phyloP scores from a whole-genome alignment of 2,329 filamentous ascomycete species.

The Teratosphaeria viscida region DNA sequence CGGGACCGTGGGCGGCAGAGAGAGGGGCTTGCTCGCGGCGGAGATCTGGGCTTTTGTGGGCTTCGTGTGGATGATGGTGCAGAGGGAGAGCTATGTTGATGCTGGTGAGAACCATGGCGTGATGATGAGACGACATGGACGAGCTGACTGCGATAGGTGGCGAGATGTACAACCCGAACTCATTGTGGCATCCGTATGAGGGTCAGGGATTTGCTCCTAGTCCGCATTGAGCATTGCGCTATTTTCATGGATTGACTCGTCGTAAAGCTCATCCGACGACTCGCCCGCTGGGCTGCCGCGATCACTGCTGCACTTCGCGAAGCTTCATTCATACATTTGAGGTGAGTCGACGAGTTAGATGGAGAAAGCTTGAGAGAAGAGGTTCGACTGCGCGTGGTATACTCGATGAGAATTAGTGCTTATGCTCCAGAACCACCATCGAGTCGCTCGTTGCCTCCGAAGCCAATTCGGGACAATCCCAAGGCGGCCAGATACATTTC shows the following conservation, averaged over 20 bases:
- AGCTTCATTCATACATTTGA: too few species aligned
- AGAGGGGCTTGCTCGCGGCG: background rate
- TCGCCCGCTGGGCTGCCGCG: too few species aligned
- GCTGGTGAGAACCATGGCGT: background rate
- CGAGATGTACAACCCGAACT: background rate
- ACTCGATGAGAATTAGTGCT: too few species aligned
- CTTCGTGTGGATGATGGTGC: slow-evolving; percentile 1
- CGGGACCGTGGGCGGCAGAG: background rate
- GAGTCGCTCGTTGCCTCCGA: too few species aligned
- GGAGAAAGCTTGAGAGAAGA: too few species aligned
- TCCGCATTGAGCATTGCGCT: background rate
- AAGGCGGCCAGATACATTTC: too few species aligned
- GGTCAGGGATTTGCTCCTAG: background rate
- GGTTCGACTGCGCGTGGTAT: too few species aligned
- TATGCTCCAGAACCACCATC: too few species aligned
- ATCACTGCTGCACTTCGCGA: too few species aligned
- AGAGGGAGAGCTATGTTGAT: background rate
- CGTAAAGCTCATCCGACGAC: too few species aligned
- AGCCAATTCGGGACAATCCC: too few species aligned
- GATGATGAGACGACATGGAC: background rate
- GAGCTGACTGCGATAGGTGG: background rate
- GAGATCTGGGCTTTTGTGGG: slow-evolving; percentile 1
- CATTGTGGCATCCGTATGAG: background rate
- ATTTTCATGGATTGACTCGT: background rate
- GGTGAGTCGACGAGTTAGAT: too few species aligned